phyloP scores from a whole-genome alignment of 345 rosid species.

The Gossypium turneri region DNA sequence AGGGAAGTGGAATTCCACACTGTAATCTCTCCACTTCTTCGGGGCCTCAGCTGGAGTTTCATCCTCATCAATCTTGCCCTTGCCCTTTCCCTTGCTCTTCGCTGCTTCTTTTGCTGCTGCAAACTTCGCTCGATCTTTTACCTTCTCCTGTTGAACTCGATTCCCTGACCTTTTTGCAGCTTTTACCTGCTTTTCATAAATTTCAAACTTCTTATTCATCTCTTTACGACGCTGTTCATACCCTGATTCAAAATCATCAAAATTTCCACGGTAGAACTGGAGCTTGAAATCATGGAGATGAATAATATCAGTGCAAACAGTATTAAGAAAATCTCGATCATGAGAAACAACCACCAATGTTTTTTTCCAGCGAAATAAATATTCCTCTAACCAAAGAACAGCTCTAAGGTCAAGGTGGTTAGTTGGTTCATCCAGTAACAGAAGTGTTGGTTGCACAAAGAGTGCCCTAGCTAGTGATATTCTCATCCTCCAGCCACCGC shows the following conservation, averaged over 20 bases:
- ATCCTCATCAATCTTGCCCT: conserved; percentile 53
- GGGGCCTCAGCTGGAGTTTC: conserved; percentile 72
- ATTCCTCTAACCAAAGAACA: conserved; percentile 93
- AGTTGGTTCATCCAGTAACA: conserved; percentile 90
- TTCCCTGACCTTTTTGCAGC: conserved; percentile 86
- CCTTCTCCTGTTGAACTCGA: conserved; percentile 81
- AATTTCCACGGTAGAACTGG: conserved; percentile 80
- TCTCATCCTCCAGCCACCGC: conserved; percentile 99
- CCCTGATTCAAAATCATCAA: conserved; percentile 75
- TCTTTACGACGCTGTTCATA: conserved; percentile 93
- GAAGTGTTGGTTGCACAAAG: conserved; percentile 86
- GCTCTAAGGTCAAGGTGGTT: conserved; percentile 96
- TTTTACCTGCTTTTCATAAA: conserved; percentile 68
- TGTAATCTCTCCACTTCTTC: conserved; percentile 87
- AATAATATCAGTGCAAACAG: conserved; percentile 82
- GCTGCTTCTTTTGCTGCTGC: conserved; percentile 72
- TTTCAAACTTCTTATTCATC: conserved; percentile 77
- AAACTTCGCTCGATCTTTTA: conserved; percentile 74
- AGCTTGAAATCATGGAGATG: conserved; percentile 89
- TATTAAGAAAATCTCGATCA: conserved; percentile 90
- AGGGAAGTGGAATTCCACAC: conserved; percentile 89
- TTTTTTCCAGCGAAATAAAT: conserved; percentile 86
- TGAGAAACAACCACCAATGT: conserved; percentile 93
- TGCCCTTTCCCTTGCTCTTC: conserved; percentile 71
- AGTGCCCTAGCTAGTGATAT: conserved; percentile 94